These are phyloP conservation scores for Saccharomycopsis babjevae DNA, from an alignment of 805 yeast genomes.

Conservation along the genomic window DNA sequence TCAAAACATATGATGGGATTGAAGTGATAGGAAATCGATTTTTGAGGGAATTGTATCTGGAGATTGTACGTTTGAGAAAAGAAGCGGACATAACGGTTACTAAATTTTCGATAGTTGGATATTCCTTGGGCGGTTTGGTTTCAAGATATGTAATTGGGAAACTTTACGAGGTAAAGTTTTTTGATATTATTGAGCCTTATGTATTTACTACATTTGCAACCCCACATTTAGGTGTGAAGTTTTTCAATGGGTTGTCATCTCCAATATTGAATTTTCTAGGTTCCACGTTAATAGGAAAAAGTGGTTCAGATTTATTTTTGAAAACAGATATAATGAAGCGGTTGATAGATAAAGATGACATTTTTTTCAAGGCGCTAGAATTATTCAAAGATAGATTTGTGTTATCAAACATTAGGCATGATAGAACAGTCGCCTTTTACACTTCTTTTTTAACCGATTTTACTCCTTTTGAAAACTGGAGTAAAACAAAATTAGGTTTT, in stretches of 20 bases:
- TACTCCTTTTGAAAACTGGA: slow-evolving; percentile 65
- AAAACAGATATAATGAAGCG: slow-evolving; percentile 36
- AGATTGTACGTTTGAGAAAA: slow-evolving; percentile 28
- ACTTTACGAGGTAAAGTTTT: slow-evolving; percentile 43
- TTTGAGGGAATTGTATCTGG: slow-evolving; percentile 48
- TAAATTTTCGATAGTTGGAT: slow-evolving; percentile 74
- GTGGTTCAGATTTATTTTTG: slow-evolving; percentile 70
- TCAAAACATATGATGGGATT: slow-evolving; percentile 80
- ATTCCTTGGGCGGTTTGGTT: slow-evolving; percentile 82
- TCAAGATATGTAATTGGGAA: slow-evolving; percentile 75
- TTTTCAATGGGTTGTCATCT: slow-evolving; percentile 32
- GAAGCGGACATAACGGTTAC: slow-evolving; percentile 29
- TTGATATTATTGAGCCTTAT: slow-evolving; percentile 49
- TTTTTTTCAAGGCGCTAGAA: slow-evolving; percentile 44
- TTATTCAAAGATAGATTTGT: slow-evolving; percentile 47
- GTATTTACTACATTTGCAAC: slow-evolving; percentile 64
- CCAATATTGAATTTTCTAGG: slow-evolving; percentile 41
- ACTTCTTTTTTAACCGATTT: slow-evolving; percentile 67
- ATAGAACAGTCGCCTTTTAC: slow-evolving; percentile 79
- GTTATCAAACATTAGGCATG: slow-evolving; percentile 71
- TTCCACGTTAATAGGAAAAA: slow-evolving; percentile 44
- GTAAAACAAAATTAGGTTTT: slow-evolving; percentile 36
- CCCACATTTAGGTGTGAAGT: slow-evolving; percentile 59
- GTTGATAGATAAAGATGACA: slow-evolving; percentile 41
- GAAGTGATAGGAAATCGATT: slow-evolving; percentile 62